Base-by-base conservation (phyloP, 2,329 filamentous ascomycete genomes). In the Calonectria montana region DNA sequence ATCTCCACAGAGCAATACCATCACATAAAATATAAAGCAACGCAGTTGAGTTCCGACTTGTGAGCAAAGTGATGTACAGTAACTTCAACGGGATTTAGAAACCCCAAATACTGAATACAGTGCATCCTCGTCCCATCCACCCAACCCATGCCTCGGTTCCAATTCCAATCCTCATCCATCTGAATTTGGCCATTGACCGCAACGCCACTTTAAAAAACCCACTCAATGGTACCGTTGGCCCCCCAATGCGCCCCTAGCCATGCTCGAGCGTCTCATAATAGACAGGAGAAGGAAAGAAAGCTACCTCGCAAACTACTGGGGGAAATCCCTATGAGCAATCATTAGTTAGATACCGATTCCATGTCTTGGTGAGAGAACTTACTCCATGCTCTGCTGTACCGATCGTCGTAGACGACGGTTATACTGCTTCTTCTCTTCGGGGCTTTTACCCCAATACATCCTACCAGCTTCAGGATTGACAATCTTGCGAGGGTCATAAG, bases 401-500 rank as follows among this genome's bases (percentile, higher is more conserved):
- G 94, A 94, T 78, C 94, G 90, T 65, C 96, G 91, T 73, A 98
- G 87, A 73, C 91, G 91, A 65, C 96, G 91, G 78, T 94, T 95
- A 85, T 98, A 98, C 75, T 91, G 85, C 84, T 96, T 98, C 81
- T 94, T 94, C 65, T 96, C 93, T 2, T 95, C 93, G 2, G 81
- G 71, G 0, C 90, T 84, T 4, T 88, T 88, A 3, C 95, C 95
- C 96, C 97, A 99, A 80, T 93, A 97, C 55, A 98, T 86, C 82
- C 92, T 94, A 47, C 94, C 92, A 2, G 96, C 95, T 79, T 98
- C 96, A 0, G 92, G 93, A 75, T 98, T 93, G 43, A 98, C 94
- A 37, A 95, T 90, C 13, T 94, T 96, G 55, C 96, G 90, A 1
- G 97, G 97, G 80, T 99, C 97, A 80, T 97, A 98, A 0, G 94